phyloP scores from a whole-genome alignment of 2,329 filamentous ascomycete genomes.

The Sporothrix variecibatus region DNA sequence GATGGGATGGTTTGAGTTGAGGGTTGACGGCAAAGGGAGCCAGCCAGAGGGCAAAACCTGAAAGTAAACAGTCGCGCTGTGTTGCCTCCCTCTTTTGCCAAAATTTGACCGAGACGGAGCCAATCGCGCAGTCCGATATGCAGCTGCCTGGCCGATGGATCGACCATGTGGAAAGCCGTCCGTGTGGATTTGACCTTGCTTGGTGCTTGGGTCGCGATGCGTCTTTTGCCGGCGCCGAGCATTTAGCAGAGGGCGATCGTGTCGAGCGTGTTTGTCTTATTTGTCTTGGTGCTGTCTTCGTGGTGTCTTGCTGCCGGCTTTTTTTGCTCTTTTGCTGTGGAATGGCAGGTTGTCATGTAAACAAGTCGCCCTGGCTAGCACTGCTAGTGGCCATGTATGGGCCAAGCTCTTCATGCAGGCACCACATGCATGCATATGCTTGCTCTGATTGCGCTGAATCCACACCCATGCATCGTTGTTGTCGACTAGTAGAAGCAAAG shows the following conservation, averaged over 20 bases:
- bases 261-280: constrained; percentile 1
- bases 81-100: constrained; percentile 9
- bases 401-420: constrained; percentile 21
- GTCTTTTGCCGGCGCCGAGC: constrained; percentile 19
- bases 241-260: constrained; percentile 8
- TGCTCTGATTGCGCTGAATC: constrained; percentile 22
- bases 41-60: too few relatives aligned
- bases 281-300: neutral
- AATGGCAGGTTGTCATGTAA: constrained; percentile 21
- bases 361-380: constrained; percentile 18
- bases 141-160: constrained; percentile 8
- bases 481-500: constrained; percentile 5
- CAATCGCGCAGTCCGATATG: constrained; percentile 8
- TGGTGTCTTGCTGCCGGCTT: neutral
- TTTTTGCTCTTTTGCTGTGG: neutral
- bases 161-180: neutral
- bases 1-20: neutral
- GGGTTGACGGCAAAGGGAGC: neutral
- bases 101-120: neutral
- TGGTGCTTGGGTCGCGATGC: constrained; percentile 6
- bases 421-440: constrained; percentile 23
- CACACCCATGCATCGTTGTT: neutral
- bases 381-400: neutral
- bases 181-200: neutral
- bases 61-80: neutral